Evolutionary conservation across 352 stramenopile species (phyloP).

Genomic region (Globisporangium irregulare): DNA sequence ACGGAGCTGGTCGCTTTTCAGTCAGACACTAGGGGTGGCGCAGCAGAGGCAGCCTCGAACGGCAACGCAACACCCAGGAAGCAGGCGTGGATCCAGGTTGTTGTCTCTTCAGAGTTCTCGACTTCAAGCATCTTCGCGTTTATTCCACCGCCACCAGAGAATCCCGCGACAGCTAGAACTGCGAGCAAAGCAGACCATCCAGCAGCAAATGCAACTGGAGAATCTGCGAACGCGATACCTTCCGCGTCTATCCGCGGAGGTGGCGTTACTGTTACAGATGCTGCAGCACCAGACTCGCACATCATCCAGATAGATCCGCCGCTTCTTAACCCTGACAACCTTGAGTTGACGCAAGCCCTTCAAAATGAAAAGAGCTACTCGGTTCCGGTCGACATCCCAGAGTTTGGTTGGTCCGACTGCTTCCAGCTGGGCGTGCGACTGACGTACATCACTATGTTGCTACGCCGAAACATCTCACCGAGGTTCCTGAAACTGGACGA

Average conservation of each 20-base stretch:
- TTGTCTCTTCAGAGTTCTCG: constrained; percentile 5
- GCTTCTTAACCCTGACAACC: not conserved
- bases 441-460: constrained; percentile 43
- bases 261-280: not conserved
- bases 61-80: constrained; percentile 16
- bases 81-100: constrained; percentile 42
- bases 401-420: constrained; percentile 47
- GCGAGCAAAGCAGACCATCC: not conserved
- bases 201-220: not conserved
- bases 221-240: not conserved
- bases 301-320: constrained; percentile 22
- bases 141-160: constrained; percentile 8
- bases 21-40: not conserved
- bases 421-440: constrained; percentile 48
- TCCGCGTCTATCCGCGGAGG: not conserved
- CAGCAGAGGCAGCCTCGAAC: not conserved
- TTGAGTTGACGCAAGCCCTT: constrained; percentile 30
- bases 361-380: constrained; percentile 49
- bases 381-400: constrained; percentile 33
- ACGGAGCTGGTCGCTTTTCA: constrained; percentile 28
- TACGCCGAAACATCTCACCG: constrained; percentile 50
- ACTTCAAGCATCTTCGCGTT: constrained; percentile 58
- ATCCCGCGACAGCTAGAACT: not conserved
- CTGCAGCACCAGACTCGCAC: not conserved
- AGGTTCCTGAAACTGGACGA: constrained; percentile 35